Base-by-base conservation (phyloP, 2,329 filamentous ascomycete genomes). In the Aureobasidium sp. region DNA sequence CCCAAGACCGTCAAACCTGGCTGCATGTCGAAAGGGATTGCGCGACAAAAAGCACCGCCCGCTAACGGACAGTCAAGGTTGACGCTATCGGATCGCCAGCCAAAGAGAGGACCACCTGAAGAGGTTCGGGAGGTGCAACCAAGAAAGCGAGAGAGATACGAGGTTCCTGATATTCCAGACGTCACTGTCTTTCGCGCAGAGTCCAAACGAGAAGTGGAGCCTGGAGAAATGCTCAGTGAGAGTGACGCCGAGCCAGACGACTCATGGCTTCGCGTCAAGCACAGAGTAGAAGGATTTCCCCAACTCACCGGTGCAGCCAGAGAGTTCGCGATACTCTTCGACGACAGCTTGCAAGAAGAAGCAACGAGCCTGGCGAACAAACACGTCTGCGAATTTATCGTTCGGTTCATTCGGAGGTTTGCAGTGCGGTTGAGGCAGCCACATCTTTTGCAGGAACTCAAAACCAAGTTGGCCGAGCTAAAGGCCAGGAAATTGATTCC, bases 211-310 rank as follows among this genome's bases (percentile, higher is more conserved):
- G 68, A 67, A 2, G 64, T 79, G 2, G 52, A 65, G 8, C 68
- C 72, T 37, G 76, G 73, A 8, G 75, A 77, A 53, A 48, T 65
- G 5, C 65, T 78, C 17, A 75, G 71, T 50, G 76, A 79, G 60
- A 78, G 76, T 64, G 77, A 79, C 31, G 74, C 77, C 47, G 76
- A 77, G 6, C 63, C 72, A 0, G 74, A 77, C 45, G 70, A 72
- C 29, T 62, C 62, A 2, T 78, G 76, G 74, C 62, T 77, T 6
- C 53, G 67, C 1, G 67, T 70, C 9, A 72, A 70, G 31, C 73
- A 73, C 62, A 66, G 67, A 1, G 62, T 61, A 37, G 47, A 64
- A 4, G 65, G 69, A n/a, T 64, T 71, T n/a, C 48, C 56, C 3
- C 58, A 68, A 17, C 56, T 67, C 6, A 68, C 68, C 42, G 40